phyloP scores from a whole-genome alignment of 768 basidiomycete genomes.

The Mycena alexandri region DNA sequence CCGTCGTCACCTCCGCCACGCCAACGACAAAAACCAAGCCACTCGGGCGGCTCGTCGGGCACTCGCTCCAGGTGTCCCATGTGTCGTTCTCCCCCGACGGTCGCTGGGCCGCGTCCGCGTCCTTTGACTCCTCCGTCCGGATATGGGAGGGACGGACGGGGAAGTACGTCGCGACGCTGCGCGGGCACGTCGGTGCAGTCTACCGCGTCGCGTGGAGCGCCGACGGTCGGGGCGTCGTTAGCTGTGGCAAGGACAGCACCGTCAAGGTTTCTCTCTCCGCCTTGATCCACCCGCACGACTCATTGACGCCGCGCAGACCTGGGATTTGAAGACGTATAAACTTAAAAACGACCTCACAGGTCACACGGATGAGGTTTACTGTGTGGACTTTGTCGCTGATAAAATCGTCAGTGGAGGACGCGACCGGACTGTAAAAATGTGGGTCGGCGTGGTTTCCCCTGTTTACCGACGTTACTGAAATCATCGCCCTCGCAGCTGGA shows the following conservation, averaged over 20 bases:
- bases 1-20: constrained; percentile 41
- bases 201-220: constrained; percentile 97
- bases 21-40: constrained; percentile 73
- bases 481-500: constrained; percentile 16
- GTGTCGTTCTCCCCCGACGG: constrained; percentile 97
- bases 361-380: constrained; percentile 98
- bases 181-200: constrained; percentile 95
- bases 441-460: constrained; percentile 43
- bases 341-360: constrained; percentile 94
- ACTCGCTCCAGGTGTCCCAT: constrained; percentile 94
- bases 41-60: constrained; percentile 86
- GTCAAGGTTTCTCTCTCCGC: constrained; percentile 75
- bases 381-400: constrained; percentile 98
- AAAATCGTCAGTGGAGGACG: constrained; percentile 98
- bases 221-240: constrained; percentile 91
- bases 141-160: constrained; percentile 90
- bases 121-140: constrained; percentile 91
- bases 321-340: constrained; percentile 98
- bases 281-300: not conserved
- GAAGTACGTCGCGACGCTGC: constrained; percentile 90
- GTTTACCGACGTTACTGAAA: not conserved
- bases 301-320: constrained; percentile 68
- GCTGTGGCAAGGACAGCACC: constrained; percentile 96
- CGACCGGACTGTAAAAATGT: constrained; percentile 95
- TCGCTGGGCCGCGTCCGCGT: constrained; percentile 89